Evolutionary conservation across 306 rosid species (phyloP).

Genomic region (Cucumis cinereus): DNA sequence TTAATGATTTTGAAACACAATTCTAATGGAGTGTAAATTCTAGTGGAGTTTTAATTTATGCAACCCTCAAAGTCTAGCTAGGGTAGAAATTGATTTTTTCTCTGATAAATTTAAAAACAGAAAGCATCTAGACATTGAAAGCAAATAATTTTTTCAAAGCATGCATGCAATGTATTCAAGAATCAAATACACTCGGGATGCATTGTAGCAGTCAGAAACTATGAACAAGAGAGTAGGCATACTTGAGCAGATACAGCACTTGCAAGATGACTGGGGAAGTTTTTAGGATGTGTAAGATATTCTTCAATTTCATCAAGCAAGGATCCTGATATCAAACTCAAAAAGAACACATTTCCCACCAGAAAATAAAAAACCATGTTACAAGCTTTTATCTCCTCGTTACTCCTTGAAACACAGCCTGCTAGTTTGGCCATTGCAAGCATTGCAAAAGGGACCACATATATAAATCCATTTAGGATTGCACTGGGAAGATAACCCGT

Average conservation of each 20-base stretch:
- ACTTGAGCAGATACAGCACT: constrained; percentile 73
- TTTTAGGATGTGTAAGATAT: constrained; percentile 48
- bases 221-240: constrained; percentile 21
- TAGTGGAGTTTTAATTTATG: too few species aligned
- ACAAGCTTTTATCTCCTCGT: constrained; percentile 86
- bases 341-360: constrained; percentile 81
- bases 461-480: constrained; percentile 65
- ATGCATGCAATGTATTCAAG: background rate
- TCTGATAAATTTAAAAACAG: background rate
- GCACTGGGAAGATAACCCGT: constrained; percentile 90
- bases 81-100: too few species aligned
- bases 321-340: constrained; percentile 82
- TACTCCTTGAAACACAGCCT: constrained; percentile 75
- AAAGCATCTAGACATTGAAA: background rate
- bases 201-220: background rate
- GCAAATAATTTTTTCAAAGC: background rate
- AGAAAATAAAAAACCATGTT: constrained; percentile 90
- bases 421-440: constrained; percentile 69
- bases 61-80: too few species aligned
- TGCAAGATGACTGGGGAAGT: constrained; percentile 64
- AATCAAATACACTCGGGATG: background rate
- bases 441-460: constrained; percentile 73
- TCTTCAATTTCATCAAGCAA: constrained; percentile 69
- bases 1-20: too few species aligned
- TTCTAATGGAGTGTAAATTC: too few species aligned